Conservation (phyloP, 1,139 yeast genomes). For the Yamadazyma diospyri region DNA sequence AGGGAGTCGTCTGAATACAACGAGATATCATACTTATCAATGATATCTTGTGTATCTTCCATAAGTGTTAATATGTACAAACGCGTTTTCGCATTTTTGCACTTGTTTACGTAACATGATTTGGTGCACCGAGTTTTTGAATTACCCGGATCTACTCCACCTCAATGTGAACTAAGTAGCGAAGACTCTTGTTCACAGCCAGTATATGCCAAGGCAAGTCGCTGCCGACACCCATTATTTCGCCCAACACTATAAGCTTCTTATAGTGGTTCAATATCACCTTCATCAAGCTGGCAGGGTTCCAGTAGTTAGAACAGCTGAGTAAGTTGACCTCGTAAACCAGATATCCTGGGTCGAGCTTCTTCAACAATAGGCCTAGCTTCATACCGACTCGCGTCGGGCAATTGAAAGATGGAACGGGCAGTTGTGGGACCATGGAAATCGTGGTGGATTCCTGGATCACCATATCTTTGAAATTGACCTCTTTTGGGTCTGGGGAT, state of each 20-base stretch:
- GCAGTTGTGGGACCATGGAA: slow-evolving; percentile 59
- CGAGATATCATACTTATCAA: slow-evolving; percentile 13
- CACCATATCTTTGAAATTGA: slow-evolving; percentile 28
- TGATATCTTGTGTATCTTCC: slow-evolving; percentile 13
- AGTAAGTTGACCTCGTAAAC: slow-evolving; percentile 60
- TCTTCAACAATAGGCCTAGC: slow-evolving; percentile 64
- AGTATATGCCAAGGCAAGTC: slow-evolving; percentile 80
- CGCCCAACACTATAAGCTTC: slow-evolving; percentile 53
- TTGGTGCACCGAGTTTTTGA: too few species aligned
- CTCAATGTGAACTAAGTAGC: slow-evolving; percentile 40
- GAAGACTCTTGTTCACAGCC: slow-evolving; percentile 68
- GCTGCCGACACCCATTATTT: slow-evolving; percentile 18
- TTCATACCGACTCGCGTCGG: slow-evolving; percentile 69
- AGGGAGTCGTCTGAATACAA: slow-evolving; percentile 16
- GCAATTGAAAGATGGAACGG: slow-evolving; percentile 65
- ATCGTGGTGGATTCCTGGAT: slow-evolving; percentile 54
- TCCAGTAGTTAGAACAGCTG: slow-evolving; percentile 66
- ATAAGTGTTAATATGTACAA: slow-evolving; percentile 6
- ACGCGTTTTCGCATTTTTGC: too few species aligned
- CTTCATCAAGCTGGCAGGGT: slow-evolving; percentile 54
- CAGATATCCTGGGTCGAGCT: slow-evolving; percentile 20
- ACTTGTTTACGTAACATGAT: slow-evolving; percentile 2
- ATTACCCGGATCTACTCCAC: too few species aligned
- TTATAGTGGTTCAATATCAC: slow-evolving; percentile 65
- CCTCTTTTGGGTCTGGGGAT: slow-evolving; percentile 25